Percentiles rank a stretch among this genome's conserved stretches.
These are phyloP conservation scores for Rhizopogon rudus DNA, from an alignment of 768 basidiomycete species.

Conservation along the genomic window DNA sequence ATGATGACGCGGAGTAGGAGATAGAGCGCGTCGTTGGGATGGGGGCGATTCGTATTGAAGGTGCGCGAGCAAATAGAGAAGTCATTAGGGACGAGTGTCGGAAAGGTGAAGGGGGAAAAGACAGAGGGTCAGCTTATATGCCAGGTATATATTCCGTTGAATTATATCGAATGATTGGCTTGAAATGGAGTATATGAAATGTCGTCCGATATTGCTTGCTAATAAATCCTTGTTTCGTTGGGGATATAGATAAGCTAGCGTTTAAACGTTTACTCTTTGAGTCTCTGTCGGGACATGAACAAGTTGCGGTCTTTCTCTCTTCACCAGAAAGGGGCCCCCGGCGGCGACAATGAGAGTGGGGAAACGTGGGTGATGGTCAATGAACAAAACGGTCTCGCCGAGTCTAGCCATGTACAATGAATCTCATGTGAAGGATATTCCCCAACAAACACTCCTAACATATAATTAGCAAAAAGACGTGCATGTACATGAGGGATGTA, in stretches of 20 bases:
- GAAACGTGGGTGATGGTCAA: not conserved
- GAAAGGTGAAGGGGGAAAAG: not conserved
- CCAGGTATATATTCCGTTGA: conserved; percentile 14
- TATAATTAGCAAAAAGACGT: not conserved
- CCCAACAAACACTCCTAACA: conserved; percentile 7
- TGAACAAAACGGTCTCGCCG: too few relatives aligned
- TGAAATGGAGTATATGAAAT: not conserved
- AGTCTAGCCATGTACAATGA: not conserved
- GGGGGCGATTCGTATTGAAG: conserved; percentile 8
- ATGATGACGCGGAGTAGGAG: conserved; percentile 24
- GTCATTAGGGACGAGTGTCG: conserved; percentile 10
- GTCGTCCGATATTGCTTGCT: conserved; percentile 4
- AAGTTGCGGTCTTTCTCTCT: not conserved
- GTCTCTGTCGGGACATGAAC: not conserved
- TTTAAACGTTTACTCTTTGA: not conserved
- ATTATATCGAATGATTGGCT: conserved; percentile 13
- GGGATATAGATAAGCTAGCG: conserved; percentile 2
- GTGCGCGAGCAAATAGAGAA: conserved; percentile 7
- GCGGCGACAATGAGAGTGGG: not conserved
- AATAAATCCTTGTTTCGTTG: conserved; percentile 1
- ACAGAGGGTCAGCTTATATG: not conserved
- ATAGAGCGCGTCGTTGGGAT: conserved; percentile 18
- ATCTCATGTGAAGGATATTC: conserved; percentile 6
- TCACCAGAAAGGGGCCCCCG: not conserved
- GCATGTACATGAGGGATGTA: conserved; percentile 7